Conservation (phyloP, 768 basidiomycete genomes). For the Pisolithus orientalis region DNA sequence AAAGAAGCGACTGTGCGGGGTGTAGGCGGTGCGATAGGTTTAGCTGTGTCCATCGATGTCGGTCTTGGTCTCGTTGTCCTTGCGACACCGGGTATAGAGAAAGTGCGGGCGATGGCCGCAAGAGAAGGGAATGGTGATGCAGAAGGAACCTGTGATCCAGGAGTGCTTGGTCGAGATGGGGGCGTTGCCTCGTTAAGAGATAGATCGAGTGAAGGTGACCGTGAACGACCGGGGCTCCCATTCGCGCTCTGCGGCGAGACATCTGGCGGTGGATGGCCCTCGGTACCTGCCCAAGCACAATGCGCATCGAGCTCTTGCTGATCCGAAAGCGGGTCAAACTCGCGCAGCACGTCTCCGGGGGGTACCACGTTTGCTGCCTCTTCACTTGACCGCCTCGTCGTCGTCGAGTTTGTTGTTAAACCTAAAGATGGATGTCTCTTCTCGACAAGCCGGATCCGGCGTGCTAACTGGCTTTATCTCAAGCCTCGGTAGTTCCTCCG, state of each 20-base stretch:
- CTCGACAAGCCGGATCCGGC: slow-evolving; percentile 40
- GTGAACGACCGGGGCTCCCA: slow-evolving; percentile 3
- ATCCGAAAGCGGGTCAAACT: slow-evolving; percentile 65
- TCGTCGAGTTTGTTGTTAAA: slow-evolving; percentile 27
- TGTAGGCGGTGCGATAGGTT: slow-evolving; percentile 52
- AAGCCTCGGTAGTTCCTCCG: slow-evolving; percentile 9
- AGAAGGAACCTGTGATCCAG: slow-evolving; percentile 14
- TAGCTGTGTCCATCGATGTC: slow-evolving; percentile 54
- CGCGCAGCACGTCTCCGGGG: slow-evolving; percentile 39
- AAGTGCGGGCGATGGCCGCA: slow-evolving; percentile 59
- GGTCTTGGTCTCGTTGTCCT: slow-evolving; percentile 41
- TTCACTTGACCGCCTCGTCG: slow-evolving; percentile 2
- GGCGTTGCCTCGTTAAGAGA: neutral
- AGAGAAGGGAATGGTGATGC: slow-evolving; percentile 52
- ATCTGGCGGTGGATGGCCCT: slow-evolving; percentile 53
- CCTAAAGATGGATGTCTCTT: slow-evolving; percentile 17
- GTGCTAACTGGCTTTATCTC: slow-evolving; percentile 16
- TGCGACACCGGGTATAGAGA: slow-evolving; percentile 45
- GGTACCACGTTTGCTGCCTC: slow-evolving; percentile 13
- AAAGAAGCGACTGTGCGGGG: slow-evolving; percentile 54
- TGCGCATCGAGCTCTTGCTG: slow-evolving; percentile 53
- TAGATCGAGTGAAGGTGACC: slow-evolving; percentile 6
- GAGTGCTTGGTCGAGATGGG: slow-evolving; percentile 17
- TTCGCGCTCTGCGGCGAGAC: slow-evolving; percentile 22
- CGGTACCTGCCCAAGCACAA: slow-evolving; percentile 58